Base-by-base conservation (phyloP, 495 filamentous ascomycete species). In the Acidiella bohemica region DNA sequence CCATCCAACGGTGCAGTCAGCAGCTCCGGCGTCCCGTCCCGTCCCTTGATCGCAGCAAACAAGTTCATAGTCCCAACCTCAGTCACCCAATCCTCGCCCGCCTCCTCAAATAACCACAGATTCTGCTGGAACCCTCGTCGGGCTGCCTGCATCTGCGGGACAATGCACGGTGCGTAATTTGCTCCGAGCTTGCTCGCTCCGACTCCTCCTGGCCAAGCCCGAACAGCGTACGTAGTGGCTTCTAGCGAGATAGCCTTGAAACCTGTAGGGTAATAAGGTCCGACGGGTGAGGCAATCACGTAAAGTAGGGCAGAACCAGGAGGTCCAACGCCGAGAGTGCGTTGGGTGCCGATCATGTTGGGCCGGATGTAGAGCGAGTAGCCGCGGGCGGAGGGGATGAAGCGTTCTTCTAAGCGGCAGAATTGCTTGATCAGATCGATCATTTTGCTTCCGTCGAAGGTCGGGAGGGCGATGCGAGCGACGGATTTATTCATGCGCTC, bases 11-110 rank as follows among this genome's bases (percentile, higher is more conserved):
- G 88, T 34, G 88, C 82, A 13, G 90, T 97, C 45, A 93, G 59
- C 12, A 97, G 69, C 65, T 92, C 84, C 56, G 85, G 86, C 68
- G 81, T 70, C 3, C 88, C 90, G 16, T 80, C 84, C 53, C 81
- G 70, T 62, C 85, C 75, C 59, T 70, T 71, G 47, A 94, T 57
- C 10, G 80, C 83, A 7, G 79, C 73, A 55, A 96, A 97, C 44
- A 97, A 73, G 60, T 97, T 97, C 90, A 96, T 97, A 23, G 92
- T 94, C 40, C 90, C 90, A 23, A 90, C 90, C 62, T 97, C 90
- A 23, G 92, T 97, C 25, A 93, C 76, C 53, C 75, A 92, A 49
- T 94, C 84, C 62, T 96, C 85, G 51, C 93, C 84, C 60, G 93
- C 84, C 46, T 88, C 77, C 23, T 83, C 84, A 53, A 96, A 96